A percentile compares a stretch with the other conserved stretches of the same genome.
These are phyloP conservation scores for Hymenotorrendiella dingleyae DNA, from an alignment of 2,329 filamentous ascomycete species.

Conservation along the genomic window DNA sequence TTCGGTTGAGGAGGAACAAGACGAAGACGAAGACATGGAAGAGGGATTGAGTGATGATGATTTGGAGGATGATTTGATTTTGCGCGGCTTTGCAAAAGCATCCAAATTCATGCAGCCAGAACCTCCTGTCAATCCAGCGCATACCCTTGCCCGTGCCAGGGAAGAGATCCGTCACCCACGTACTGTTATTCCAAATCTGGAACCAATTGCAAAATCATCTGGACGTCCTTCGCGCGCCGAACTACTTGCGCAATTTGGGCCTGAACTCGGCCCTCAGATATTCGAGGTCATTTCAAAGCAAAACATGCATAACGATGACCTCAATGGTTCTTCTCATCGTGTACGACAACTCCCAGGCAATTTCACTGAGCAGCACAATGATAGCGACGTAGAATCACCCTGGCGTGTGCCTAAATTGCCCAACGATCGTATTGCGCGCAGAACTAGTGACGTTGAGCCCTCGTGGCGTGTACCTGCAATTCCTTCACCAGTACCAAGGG, in stretches of 20 bases:
- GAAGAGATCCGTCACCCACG: no score
- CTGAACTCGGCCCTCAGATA: slow-evolving; percentile 26
- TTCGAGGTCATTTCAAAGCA: slow-evolving; percentile 23
- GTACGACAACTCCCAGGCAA: slow-evolving; percentile 12
- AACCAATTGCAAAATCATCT: no score
- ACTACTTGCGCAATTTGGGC: slow-evolving; percentile 27
- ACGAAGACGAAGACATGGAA: slow-evolving; percentile 26
- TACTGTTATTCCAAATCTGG: no score
- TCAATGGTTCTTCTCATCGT: slow-evolving; percentile 26
- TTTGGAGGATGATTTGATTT: slow-evolving; percentile 29
- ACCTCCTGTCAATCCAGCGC: slow-evolving; percentile 6
- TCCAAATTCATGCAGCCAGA: slow-evolving; percentile 17
- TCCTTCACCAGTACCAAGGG: slow-evolving; percentile 9
- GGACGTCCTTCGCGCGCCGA: slow-evolving; percentile 26
- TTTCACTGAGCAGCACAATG: background rate
- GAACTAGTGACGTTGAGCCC: slow-evolving; percentile 1
- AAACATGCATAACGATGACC: slow-evolving; percentile 15
- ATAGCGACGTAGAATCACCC: background rate
- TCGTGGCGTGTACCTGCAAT: slow-evolving; percentile 17
- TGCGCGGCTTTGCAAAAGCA: slow-evolving; percentile 26
- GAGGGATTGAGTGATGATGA: slow-evolving; percentile 21
- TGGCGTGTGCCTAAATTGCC: background rate
- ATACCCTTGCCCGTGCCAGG: no score
- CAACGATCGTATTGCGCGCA: background rate
- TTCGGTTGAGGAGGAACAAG: slow-evolving; percentile 30